These are phyloP conservation scores for Gnomoniopsis sp. DNA, from an alignment of 2,329 filamentous ascomycete genomes.

Conservation along the genomic window DNA sequence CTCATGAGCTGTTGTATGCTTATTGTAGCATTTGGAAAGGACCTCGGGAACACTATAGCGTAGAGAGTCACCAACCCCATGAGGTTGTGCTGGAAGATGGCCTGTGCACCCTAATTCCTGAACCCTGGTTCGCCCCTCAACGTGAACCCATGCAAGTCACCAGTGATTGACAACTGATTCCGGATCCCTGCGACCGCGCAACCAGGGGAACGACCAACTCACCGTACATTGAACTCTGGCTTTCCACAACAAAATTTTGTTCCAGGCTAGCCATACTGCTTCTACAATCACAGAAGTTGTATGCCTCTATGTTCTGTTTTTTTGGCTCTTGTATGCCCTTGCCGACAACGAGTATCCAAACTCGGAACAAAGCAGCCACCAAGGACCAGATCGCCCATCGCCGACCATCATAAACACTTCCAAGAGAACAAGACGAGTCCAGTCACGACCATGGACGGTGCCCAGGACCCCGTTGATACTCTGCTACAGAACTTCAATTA, in stretches of 20 bases:
- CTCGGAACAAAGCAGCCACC: neutral
- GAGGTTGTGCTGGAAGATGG: neutral
- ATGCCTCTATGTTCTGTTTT: neutral
- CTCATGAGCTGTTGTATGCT: no score
- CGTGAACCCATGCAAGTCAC: neutral
- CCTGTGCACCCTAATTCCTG: neutral
- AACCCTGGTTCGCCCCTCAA: neutral
- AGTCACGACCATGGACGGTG: constrained; percentile 12
- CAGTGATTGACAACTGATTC: neutral
- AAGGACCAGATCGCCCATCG: neutral
- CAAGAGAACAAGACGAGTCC: neutral
- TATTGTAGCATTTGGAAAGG: no score
- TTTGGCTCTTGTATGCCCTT: neutral
- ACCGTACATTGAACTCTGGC: constrained; percentile 4
- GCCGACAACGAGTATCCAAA: neutral
- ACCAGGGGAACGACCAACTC: constrained; percentile 2
- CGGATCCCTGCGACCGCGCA: neutral
- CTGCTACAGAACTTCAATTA: constrained; percentile 14
- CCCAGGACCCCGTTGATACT: constrained; percentile 6
- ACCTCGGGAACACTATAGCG: no score
- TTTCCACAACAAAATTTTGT: neutral
- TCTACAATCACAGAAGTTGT: neutral
- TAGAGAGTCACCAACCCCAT: no score
- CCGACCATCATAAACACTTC: neutral
- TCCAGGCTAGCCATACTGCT: neutral